Evolutionary conservation across 1,139 yeast genomes (phyloP).

Genomic region (Geotrichum phurueaensis): DNA sequence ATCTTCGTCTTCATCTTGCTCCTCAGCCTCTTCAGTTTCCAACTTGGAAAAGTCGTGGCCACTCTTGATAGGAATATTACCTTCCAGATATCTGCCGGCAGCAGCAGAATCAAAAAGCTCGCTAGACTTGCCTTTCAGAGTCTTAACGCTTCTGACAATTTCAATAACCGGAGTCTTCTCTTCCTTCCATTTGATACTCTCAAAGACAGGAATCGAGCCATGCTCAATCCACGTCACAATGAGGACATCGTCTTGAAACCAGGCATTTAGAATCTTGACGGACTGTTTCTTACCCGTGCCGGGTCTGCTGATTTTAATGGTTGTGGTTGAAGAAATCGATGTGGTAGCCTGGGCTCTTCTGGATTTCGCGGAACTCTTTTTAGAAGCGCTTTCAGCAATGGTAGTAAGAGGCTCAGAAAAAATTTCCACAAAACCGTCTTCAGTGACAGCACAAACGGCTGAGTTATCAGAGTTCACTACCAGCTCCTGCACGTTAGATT

Average conservation of each 20-base stretch:
- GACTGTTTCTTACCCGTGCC: slow-evolving; percentile 17
- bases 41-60: slow-evolving; percentile 46
- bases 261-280: slow-evolving; percentile 33
- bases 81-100: slow-evolving; percentile 58
- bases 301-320: slow-evolving; percentile 25
- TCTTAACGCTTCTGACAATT: slow-evolving; percentile 21
- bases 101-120: slow-evolving; percentile 71
- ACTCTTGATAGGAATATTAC: slow-evolving; percentile 46
- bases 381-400: slow-evolving; percentile 15
- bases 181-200: slow-evolving; percentile 51
- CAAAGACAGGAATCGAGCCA: slow-evolving; percentile 60
- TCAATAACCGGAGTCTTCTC: slow-evolving; percentile 25
- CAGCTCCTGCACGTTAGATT: slow-evolving; percentile 51
- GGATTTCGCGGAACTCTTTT: slow-evolving; percentile 19
- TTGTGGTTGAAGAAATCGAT: slow-evolving; percentile 23
- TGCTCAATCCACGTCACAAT: slow-evolving; percentile 67
- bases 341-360: slow-evolving; percentile 32
- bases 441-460: slow-evolving; percentile 54
- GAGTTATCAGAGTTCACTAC: slow-evolving; percentile 35
- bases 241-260: slow-evolving; percentile 41
- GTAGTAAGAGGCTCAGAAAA: slow-evolving; percentile 49
- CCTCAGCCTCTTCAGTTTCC: slow-evolving; percentile 30
- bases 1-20: slow-evolving; percentile 25
- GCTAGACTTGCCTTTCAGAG: slow-evolving; percentile 23
- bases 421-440: slow-evolving; percentile 57